phyloP scores from a whole-genome alignment of 129 eudicot genomes.

The Tagetes erecta region DNA sequence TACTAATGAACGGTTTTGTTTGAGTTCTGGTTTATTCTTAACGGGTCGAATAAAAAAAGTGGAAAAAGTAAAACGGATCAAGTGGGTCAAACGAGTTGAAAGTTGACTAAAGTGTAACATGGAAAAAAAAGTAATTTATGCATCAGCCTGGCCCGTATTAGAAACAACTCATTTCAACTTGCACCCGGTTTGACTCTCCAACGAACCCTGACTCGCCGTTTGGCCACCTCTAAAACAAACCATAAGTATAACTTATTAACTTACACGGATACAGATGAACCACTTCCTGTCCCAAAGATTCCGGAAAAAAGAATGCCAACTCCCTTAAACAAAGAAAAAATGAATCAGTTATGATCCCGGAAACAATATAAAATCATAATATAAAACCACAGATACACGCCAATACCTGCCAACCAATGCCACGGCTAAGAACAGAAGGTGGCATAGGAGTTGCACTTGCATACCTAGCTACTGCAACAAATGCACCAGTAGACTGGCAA shows the following conservation, averaged over 20 bases:
- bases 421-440: conserved; percentile 92
- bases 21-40: background rate
- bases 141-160: background rate
- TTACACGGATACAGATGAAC: conserved; percentile 91
- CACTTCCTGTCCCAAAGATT: conserved; percentile 88
- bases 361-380: background rate
- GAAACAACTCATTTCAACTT: background rate
- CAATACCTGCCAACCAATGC: conserved; percentile 97
- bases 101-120: background rate
- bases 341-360: background rate
- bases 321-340: conserved; percentile 49
- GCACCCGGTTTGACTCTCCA: background rate
- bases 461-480: conserved; percentile 82
- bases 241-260: conserved; percentile 54
- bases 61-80: background rate
- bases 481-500: conserved; percentile 83
- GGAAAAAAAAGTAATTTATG: background rate
- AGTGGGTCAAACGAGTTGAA: background rate
- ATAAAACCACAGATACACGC: background rate
- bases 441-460: conserved; percentile 98
- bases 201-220: background rate
- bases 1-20: background rate
- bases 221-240: background rate
- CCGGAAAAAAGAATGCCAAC: conserved; percentile 88
- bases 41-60: background rate